Percentiles rank a stretch among this genome's conserved stretches.
phyloP scores from a whole-genome alignment of 805 yeast species.

The Citeromyces matritensis region DNA sequence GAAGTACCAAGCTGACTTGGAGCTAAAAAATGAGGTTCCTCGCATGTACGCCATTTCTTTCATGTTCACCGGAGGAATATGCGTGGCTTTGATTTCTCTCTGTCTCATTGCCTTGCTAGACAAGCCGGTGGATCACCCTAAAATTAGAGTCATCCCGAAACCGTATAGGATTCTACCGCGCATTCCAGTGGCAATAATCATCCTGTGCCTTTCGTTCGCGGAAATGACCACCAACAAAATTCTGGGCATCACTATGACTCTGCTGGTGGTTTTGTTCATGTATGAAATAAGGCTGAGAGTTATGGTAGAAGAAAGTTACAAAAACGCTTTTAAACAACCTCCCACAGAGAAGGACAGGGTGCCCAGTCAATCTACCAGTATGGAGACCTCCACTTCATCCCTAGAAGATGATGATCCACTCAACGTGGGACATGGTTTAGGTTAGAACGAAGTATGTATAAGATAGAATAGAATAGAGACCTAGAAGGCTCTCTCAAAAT shows the following conservation, averaged over 20 bases:
- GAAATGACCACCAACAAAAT: conserved; percentile 6
- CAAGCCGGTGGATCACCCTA: conserved; percentile 22
- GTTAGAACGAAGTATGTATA: too few species aligned
- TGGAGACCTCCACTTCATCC: too few species aligned
- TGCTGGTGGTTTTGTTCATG: conserved; percentile 3
- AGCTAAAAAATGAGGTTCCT: conserved; percentile 10
- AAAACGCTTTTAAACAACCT: too few species aligned
- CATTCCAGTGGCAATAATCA: conserved; percentile 3
- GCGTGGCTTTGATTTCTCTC: conserved; percentile 23
- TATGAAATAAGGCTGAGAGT: conserved; percentile 3
- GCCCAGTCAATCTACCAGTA: too few species aligned
- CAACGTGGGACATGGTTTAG: too few species aligned
- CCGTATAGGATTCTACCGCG: conserved; percentile 23
- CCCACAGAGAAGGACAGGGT: too few species aligned
- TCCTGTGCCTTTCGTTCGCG: conserved; percentile 5
- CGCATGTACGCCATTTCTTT: conserved; percentile 25
- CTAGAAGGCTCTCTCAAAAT: too few species aligned
- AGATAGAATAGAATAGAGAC: too few species aligned
- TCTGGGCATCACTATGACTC: conserved; percentile 4
- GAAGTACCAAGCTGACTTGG: too few species aligned
- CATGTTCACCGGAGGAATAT: conserved; percentile 38
- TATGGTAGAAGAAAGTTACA: too few species aligned
- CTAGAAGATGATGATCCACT: too few species aligned
- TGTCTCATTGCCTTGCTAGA: conserved; percentile 27
- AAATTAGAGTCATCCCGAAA: conserved; percentile 15